Evolutionary conservation across 1,284 basidiomycete genomes (phyloP).

Genomic region (Microbotryum lychnidis-dioicae): DNA sequence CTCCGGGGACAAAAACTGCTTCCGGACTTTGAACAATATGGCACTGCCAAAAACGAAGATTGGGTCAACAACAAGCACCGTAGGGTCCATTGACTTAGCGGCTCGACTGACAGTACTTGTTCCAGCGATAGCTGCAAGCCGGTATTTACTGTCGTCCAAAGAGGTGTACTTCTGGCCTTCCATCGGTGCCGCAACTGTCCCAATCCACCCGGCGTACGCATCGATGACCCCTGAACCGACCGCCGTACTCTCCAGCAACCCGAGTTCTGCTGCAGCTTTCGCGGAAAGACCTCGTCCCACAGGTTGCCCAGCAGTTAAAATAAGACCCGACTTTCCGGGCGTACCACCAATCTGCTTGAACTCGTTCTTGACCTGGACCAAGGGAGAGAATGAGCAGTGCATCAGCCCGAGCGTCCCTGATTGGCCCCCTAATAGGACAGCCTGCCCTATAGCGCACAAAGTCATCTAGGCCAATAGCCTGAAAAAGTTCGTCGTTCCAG

Average conservation of each 20-base stretch:
- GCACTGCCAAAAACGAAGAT: conserved; percentile 44
- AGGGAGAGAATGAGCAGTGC: not conserved
- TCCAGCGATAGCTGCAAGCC: conserved; percentile 87
- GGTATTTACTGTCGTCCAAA: conserved; percentile 65
- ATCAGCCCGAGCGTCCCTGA: not conserved
- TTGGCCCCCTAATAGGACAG: not conserved
- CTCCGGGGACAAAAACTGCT: conserved; percentile 79
- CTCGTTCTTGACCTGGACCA: conserved; percentile 45
- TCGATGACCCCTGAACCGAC: conserved; percentile 94
- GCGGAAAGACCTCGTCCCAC: conserved; percentile 76
- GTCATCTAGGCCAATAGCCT: conserved; percentile 66
- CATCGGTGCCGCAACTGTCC: conserved; percentile 77
- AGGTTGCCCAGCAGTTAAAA: conserved; percentile 85
- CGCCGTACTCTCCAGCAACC: conserved; percentile 76
- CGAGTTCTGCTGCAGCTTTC: conserved; percentile 73
- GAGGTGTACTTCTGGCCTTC: conserved; percentile 46
- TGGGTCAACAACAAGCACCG: too few species aligned
- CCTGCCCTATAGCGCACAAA: conserved; percentile 43
- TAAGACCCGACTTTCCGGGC: conserved; percentile 50
- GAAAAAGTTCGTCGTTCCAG: conserved; percentile 83
- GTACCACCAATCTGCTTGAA: conserved; percentile 73
- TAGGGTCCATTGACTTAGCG: too few species aligned
- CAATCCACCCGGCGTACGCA: conserved; percentile 98
- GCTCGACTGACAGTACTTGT: conserved; percentile 58
- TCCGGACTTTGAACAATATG: conserved; percentile 69